These are phyloP conservation scores for Ustilago sp. DNA, from an alignment of 1,284 basidiomycete genomes.

Conservation along the genomic window DNA sequence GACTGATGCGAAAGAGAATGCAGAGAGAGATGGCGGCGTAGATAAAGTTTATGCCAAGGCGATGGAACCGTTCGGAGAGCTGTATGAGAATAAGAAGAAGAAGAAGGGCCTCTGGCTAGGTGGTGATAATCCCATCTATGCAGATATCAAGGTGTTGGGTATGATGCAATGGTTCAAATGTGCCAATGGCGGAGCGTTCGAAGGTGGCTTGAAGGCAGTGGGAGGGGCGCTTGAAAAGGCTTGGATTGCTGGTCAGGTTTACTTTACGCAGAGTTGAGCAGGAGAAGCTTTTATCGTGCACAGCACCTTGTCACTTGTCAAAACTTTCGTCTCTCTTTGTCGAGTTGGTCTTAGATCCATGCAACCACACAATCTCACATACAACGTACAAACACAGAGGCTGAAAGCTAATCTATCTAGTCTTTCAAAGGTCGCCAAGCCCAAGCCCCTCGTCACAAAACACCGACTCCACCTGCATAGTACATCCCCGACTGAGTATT, in stretches of 20 bases:
- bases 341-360: too few species aligned
- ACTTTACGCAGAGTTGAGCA: slow-evolving; percentile 12
- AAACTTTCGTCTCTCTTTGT: too few species aligned
- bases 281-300: background rate
- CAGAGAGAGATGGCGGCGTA: slow-evolving; percentile 15
- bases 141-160: slow-evolving; percentile 30
- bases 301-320: too few species aligned
- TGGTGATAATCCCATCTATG: slow-evolving; percentile 26
- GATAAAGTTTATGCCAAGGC: slow-evolving; percentile 17
- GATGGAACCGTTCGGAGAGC: slow-evolving; percentile 22
- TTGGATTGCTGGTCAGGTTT: slow-evolving; percentile 19
- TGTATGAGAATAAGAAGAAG: slow-evolving; percentile 22
- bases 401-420: too few species aligned
- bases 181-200: slow-evolving; percentile 15
- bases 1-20: slow-evolving; percentile 18
- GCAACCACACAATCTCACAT: too few species aligned
- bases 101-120: slow-evolving; percentile 22
- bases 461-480: slow-evolving; percentile 3
- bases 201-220: slow-evolving; percentile 17
- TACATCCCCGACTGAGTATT: slow-evolving; percentile 14
- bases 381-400: too few species aligned
- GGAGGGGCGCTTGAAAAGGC: slow-evolving; percentile 17
- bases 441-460: background rate
- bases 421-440: background rate
- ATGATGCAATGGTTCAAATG: slow-evolving; percentile 42